phyloP scores from a whole-genome alignment of 768 basidiomycete genomes.

The Mycena olivaceomarginata region DNA sequence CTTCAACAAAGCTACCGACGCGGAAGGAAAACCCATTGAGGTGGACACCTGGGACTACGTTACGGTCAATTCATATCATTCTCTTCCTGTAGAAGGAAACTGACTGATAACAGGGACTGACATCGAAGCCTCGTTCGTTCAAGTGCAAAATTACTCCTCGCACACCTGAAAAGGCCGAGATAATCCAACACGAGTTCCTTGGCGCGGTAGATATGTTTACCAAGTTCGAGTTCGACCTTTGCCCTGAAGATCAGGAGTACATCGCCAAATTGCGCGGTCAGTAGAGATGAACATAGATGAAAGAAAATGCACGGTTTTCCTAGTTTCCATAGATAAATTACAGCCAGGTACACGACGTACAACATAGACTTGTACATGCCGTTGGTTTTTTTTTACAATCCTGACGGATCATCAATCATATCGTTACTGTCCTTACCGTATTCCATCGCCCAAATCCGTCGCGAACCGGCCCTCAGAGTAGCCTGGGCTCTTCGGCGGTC shows the following conservation, averaged over 20 bases:
- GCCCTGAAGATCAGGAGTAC: conserved; percentile 38
- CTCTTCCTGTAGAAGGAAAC: no score
- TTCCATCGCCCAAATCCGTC: conserved; percentile 31
- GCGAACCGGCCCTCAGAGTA: conserved; percentile 38
- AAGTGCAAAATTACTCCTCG: conserved; percentile 48
- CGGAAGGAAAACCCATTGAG: conserved; percentile 25
- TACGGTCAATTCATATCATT: conserved; percentile 22
- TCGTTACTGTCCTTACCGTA: conserved; percentile 30
- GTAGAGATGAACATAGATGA: no score
- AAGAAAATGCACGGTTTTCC: no score
- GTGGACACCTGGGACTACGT: conserved; percentile 40
- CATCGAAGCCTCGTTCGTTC: conserved; percentile 41
- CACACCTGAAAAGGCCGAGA: conserved; percentile 28
- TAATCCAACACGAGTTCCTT: conserved; percentile 41
- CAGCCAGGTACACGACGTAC: neutral
- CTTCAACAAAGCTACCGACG: conserved; percentile 41
- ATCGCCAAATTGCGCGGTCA: conserved; percentile 1
- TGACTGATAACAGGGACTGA: conserved; percentile 34
- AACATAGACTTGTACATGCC: conserved; percentile 6
- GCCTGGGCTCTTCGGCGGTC: conserved; percentile 35
- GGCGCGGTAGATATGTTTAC: conserved; percentile 36
- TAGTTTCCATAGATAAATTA: conserved; percentile 16
- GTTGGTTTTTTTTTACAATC: conserved; percentile 6
- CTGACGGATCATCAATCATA: neutral
- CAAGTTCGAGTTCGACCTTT: conserved; percentile 36